Evolutionary conservation across 768 basidiomycete species (phyloP).

Genomic region (Collybiopsis luxurians): DNA sequence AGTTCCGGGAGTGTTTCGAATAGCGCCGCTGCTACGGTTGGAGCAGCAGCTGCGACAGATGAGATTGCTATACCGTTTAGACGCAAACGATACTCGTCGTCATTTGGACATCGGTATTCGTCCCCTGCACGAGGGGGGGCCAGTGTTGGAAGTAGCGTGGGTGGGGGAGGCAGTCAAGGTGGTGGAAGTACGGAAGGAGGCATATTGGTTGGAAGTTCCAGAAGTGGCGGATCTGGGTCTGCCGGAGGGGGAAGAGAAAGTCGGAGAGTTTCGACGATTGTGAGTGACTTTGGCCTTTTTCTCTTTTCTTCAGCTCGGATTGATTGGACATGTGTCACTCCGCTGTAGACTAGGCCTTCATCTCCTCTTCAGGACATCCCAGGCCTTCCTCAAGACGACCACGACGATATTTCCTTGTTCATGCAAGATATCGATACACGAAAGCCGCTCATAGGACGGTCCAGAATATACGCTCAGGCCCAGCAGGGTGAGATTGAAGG

Average conservation of each 20-base stretch:
- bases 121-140: constrained; percentile 25
- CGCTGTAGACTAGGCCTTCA: not conserved
- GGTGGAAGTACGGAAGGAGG: constrained; percentile 1
- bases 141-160: not conserved
- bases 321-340: not conserved
- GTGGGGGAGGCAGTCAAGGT: constrained; percentile 1
- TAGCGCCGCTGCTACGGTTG: constrained; percentile 8
- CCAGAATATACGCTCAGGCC: constrained; percentile 18
- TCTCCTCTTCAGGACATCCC: no score
- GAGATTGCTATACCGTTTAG: constrained; percentile 26
- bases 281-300: not conserved
- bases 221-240: not conserved
- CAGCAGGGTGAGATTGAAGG: not conserved
- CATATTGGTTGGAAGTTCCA: constrained; percentile 27
- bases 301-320: not conserved
- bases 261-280: not conserved
- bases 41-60: constrained; percentile 21
- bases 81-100: constrained; percentile 73
- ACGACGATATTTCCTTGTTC: constrained; percentile 77
- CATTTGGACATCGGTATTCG: constrained; percentile 70
- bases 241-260: not conserved
- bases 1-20: constrained; percentile 7
- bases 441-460: constrained; percentile 55
- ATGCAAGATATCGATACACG: constrained; percentile 75
- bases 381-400: constrained; percentile 34